Percentiles rank a stretch among this genome's conserved stretches.
phyloP scores from a whole-genome alignment of 352 stramenopile species.

The Phytophthora kernoviae region DNA sequence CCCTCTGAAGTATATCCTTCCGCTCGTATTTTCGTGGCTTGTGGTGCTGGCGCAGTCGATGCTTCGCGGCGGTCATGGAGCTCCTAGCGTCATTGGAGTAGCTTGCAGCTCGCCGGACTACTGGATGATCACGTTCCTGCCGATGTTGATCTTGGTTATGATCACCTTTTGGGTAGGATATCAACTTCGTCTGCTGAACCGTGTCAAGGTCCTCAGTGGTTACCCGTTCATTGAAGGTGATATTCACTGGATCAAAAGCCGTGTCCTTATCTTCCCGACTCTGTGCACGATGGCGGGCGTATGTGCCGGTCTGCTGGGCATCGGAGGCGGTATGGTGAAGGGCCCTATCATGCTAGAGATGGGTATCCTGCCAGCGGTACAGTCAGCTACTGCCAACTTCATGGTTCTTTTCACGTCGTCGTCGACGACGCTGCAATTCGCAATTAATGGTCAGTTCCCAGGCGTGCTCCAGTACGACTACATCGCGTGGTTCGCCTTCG shows the following conservation, averaged over 20 bases:
- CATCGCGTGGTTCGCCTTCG: slow-evolving; percentile 87
- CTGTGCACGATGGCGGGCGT: slow-evolving; percentile 95
- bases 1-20: slow-evolving; percentile 58
- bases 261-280: slow-evolving; percentile 91
- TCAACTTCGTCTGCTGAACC: slow-evolving; percentile 70
- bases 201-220: slow-evolving; percentile 65
- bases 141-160: slow-evolving; percentile 74
- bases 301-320: slow-evolving; percentile 94
- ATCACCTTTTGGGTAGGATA: slow-evolving; percentile 65
- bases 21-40: slow-evolving; percentile 70
- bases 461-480: slow-evolving; percentile 91
- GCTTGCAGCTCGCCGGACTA: slow-evolving; percentile 92
- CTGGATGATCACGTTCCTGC: slow-evolving; percentile 91
- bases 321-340: slow-evolving; percentile 97
- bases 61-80: slow-evolving; percentile 73
- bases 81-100: slow-evolving; percentile 88
- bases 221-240: slow-evolving; percentile 92
- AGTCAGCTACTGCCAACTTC: slow-evolving; percentile 93
- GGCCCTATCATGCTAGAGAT: slow-evolving; percentile 98
- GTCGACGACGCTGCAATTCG: slow-evolving; percentile 92
- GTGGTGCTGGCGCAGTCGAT: slow-evolving; percentile 74
- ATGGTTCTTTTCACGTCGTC: slow-evolving; percentile 93
- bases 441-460: slow-evolving; percentile 81
- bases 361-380: slow-evolving; percentile 89
- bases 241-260: slow-evolving; percentile 92